Evolutionary conservation across 2,329 filamentous ascomycete genomes (phyloP).

Genomic region (Colletotrichum chrysophilum): DNA sequence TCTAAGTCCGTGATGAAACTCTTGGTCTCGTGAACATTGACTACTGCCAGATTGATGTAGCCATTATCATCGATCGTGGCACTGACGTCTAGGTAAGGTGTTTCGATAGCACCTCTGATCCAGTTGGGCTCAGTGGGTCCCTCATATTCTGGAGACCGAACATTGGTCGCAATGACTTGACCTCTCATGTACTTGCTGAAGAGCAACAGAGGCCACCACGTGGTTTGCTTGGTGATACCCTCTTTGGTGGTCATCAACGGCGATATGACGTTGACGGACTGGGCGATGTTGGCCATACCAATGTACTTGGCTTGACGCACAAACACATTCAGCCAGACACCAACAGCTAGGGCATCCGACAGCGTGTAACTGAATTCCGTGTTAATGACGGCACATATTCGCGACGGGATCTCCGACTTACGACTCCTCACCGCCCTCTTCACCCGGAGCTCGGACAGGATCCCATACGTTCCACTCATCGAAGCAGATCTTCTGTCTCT

Average conservation of each 20-base stretch:
- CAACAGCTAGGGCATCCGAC: slow-evolving; percentile 77
- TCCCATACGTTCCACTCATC: slow-evolving; percentile 91
- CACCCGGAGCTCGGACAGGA: slow-evolving; percentile 71
- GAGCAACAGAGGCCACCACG: slow-evolving; percentile 76
- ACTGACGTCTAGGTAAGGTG: slow-evolving; percentile 74
- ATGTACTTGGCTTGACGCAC: slow-evolving; percentile 73
- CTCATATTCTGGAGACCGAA: slow-evolving; percentile 66
- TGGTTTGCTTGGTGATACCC: slow-evolving; percentile 73
- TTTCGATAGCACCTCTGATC: slow-evolving; percentile 69
- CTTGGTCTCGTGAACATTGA: slow-evolving; percentile 70
- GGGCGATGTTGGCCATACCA: slow-evolving; percentile 81
- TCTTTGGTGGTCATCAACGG: slow-evolving; percentile 74
- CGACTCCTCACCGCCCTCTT: slow-evolving; percentile 72
- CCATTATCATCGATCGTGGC: slow-evolving; percentile 64
- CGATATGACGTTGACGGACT: slow-evolving; percentile 79
- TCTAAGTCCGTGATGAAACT: slow-evolving; percentile 65
- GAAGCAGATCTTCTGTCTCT: slow-evolving; percentile 75
- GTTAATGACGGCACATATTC: background rate
- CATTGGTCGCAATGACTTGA: slow-evolving; percentile 68
- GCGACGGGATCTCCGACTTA: slow-evolving; percentile 26
- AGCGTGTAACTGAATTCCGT: slow-evolving; percentile 62
- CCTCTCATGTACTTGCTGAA: slow-evolving; percentile 73
- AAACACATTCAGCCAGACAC: slow-evolving; percentile 78
- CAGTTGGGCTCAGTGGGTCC: slow-evolving; percentile 71
- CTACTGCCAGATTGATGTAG: slow-evolving; percentile 70